Conservation (phyloP, 2,329 filamentous ascomycete genomes). For the Didymella lethalis region DNA sequence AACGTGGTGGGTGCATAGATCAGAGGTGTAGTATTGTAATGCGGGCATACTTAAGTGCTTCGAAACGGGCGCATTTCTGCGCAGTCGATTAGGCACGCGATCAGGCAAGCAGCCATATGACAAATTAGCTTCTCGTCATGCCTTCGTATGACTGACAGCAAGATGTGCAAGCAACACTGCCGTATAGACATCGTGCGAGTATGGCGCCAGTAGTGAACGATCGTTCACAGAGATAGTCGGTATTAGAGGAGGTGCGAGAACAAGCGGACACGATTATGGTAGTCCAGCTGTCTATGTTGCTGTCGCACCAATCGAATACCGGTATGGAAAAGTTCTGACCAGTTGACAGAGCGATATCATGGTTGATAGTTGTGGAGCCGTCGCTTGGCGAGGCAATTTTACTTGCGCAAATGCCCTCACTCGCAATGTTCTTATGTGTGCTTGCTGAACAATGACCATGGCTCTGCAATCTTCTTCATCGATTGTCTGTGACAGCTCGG, state of each 20-base stretch:
- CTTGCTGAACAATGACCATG: neutral
- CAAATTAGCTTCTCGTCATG: neutral
- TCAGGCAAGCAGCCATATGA: neutral
- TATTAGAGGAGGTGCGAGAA: neutral
- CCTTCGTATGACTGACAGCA: neutral
- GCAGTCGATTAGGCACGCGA: neutral
- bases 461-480: neutral
- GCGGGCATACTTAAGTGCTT: neutral
- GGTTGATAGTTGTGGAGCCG: neutral
- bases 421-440: neutral
- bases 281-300: neutral
- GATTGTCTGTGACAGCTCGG: neutral
- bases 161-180: neutral
- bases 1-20: neutral
- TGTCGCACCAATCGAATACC: neutral
- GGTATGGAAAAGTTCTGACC: neutral
- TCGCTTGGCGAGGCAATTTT: conserved; percentile 9
- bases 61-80: conserved; percentile 9
- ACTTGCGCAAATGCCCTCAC: conserved; percentile 23
- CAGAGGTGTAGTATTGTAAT: neutral
- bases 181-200: neutral
- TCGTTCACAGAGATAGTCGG: neutral
- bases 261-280: neutral
- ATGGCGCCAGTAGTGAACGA: neutral
- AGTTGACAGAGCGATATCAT: neutral